These are phyloP conservation scores for Skeletonema costatum DNA, from an alignment of 108 stramenopile species.

Conservation along the genomic window DNA sequence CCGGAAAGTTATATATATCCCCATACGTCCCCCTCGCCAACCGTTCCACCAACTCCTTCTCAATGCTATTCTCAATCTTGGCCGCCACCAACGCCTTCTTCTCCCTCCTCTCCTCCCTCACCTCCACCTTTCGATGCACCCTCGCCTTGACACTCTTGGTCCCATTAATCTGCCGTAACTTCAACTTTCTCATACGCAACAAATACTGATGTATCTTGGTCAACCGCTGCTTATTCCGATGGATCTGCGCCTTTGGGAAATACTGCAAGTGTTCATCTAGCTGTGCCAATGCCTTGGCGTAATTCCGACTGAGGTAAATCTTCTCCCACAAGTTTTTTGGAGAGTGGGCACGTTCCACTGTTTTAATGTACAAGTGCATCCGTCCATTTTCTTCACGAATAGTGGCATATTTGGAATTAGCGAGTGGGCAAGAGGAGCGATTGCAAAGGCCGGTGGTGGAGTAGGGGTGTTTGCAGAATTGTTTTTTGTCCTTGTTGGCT, in stretches of 20 bases:
- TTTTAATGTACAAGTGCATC: conserved; percentile 94
- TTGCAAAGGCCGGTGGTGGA: conserved; percentile 98
- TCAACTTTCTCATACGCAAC: conserved; percentile 95
- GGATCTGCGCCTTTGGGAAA: conserved; percentile 92
- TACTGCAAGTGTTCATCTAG: conserved; percentile 93
- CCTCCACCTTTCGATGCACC: neutral
- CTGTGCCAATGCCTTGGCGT: conserved; percentile 88
- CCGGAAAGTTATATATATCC: conserved; percentile 47
- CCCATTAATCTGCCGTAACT: conserved; percentile 81
- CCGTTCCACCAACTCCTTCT: conserved; percentile 61
- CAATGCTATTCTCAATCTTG: conserved; percentile 64
- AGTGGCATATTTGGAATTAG: conserved; percentile 97
- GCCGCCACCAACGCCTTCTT: conserved; percentile 78
- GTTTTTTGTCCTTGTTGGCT: conserved; percentile 83
- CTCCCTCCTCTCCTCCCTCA: conserved; percentile 23
- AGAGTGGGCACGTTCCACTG: conserved; percentile 95
- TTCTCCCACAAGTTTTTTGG: conserved; percentile 99
- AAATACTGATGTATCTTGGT: conserved; percentile 99
- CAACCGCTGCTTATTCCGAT: conserved; percentile 97
- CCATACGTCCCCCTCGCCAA: conserved; percentile 45
- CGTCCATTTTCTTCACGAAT: conserved; percentile 94
- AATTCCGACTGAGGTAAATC: conserved; percentile 90
- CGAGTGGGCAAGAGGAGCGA: conserved; percentile 93
- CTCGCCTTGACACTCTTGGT: conserved; percentile 92
- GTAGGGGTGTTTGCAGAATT: conserved; percentile 96